phyloP scores from a whole-genome alignment of 2,329 filamentous ascomycete genomes.

The Seiridium cupressi region DNA sequence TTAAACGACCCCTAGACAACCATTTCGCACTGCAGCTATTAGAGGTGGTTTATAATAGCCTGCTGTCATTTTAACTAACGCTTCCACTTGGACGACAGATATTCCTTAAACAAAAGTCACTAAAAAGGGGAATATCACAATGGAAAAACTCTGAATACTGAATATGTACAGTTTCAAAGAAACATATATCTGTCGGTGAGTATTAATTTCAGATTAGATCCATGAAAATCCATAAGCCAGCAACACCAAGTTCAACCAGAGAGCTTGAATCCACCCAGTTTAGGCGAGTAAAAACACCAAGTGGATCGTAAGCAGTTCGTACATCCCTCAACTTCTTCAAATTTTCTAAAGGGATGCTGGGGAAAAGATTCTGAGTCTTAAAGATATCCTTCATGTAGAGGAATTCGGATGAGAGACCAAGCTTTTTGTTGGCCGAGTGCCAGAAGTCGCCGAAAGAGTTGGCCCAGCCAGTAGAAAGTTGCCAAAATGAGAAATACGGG shows the following conservation, averaged over 20 bases:
- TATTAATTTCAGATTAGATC: no score
- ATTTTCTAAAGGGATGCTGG: background rate
- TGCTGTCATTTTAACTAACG: no score
- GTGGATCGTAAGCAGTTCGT: background rate
- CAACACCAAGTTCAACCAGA: background rate
- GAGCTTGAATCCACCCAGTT: slow-evolving; percentile 5
- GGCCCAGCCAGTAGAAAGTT: slow-evolving; percentile 3
- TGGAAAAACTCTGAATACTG: no score
- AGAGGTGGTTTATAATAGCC: no score
- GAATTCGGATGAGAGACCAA: slow-evolving; percentile 32
- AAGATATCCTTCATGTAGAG: slow-evolving; percentile 38
- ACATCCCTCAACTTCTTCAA: background rate
- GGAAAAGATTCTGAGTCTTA: slow-evolving; percentile 25
- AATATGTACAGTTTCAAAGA: no score
- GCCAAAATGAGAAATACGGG: background rate
- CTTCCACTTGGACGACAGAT: no score
- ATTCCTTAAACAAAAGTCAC: no score
- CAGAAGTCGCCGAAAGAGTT: background rate
- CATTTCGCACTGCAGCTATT: no score
- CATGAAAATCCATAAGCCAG: no score
- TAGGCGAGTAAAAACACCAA: background rate
- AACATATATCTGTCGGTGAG: no score
- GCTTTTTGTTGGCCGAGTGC: background rate
- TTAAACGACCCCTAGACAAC: no score
- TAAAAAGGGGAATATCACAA: no score